These are phyloP conservation scores for Naganishia cerealis DNA, from an alignment of 1,284 basidiomycete genomes.

Conservation along the genomic window DNA sequence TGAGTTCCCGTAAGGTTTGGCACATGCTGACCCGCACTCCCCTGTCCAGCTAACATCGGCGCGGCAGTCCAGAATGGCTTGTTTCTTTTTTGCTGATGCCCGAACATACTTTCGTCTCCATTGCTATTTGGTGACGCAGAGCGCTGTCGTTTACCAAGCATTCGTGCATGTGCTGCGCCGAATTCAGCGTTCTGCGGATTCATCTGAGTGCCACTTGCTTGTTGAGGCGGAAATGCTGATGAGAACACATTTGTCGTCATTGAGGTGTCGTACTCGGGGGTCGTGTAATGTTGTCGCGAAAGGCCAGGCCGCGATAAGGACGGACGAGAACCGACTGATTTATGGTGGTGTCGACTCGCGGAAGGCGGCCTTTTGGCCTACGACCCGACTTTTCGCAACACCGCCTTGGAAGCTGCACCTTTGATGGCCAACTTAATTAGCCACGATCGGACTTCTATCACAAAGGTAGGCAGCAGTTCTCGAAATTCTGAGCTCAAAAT, in stretches of 20 bases:
- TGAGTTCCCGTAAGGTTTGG: neutral
- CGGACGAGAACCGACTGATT: neutral
- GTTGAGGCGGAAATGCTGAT: constrained; percentile 15
- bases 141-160: constrained; percentile 20
- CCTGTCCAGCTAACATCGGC: neutral
- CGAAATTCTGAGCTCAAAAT: neutral
- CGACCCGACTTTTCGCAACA: neutral
- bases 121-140: constrained; percentile 9
- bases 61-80: constrained; percentile 18
- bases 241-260: constrained; percentile 22
- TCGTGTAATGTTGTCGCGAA: neutral
- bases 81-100: constrained; percentile 11
- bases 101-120: constrained; percentile 8
- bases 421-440: neutral
- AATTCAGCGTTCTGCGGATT: constrained; percentile 1
- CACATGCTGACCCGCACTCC: neutral
- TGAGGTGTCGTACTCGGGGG: neutral
- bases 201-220: constrained; percentile 4
- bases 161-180: constrained; percentile 9
- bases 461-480: neutral
- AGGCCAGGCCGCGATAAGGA: neutral
- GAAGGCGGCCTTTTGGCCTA: neutral
- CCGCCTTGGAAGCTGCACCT: neutral
- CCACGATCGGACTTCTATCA: neutral
- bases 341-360: neutral